phyloP scores from a whole-genome alignment of 2,329 filamentous ascomycete species.

The Curvularia sp. region DNA sequence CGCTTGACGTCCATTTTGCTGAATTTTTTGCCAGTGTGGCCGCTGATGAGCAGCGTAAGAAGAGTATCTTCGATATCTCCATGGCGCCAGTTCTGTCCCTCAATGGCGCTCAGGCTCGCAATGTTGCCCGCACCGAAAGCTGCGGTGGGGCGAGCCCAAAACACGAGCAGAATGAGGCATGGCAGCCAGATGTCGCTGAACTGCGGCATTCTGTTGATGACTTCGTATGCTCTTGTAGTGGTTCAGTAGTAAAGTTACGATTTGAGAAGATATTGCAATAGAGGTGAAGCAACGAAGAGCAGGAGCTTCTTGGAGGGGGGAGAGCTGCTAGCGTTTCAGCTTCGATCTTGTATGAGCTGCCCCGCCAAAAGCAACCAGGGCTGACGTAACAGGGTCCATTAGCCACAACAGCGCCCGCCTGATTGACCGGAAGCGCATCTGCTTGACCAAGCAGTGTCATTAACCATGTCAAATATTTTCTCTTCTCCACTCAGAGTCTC shows the following conservation, averaged over 20 bases:
- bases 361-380: constrained; percentile 10
- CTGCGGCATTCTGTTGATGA: constrained; percentile 32
- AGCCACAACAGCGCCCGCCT: not conserved
- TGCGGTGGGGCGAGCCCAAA: constrained; percentile 72
- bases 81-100: constrained; percentile 76
- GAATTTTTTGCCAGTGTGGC: constrained; percentile 78
- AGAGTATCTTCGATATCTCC: constrained; percentile 90
- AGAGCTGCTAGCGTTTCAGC: constrained; percentile 13
- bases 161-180: constrained; percentile 60
- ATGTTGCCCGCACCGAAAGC: constrained; percentile 92
- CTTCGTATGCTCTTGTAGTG: constrained; percentile 11
- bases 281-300: not conserved
- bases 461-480: not conserved
- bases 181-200: constrained; percentile 49
- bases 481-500: not conserved
- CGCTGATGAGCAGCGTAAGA: constrained; percentile 72
- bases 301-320: constrained; percentile 1
- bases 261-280: not conserved
- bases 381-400: constrained; percentile 14
- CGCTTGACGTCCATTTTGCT: constrained; percentile 85
- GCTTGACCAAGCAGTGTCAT: not conserved
- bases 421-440: not conserved
- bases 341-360: constrained; percentile 7
- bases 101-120: constrained; percentile 77
- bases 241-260: not conserved